Percentiles rank a stretch among this genome's conserved stretches.
phyloP scores from a whole-genome alignment of 345 rosid genomes.

The Excoecaria cochinchinensis region DNA sequence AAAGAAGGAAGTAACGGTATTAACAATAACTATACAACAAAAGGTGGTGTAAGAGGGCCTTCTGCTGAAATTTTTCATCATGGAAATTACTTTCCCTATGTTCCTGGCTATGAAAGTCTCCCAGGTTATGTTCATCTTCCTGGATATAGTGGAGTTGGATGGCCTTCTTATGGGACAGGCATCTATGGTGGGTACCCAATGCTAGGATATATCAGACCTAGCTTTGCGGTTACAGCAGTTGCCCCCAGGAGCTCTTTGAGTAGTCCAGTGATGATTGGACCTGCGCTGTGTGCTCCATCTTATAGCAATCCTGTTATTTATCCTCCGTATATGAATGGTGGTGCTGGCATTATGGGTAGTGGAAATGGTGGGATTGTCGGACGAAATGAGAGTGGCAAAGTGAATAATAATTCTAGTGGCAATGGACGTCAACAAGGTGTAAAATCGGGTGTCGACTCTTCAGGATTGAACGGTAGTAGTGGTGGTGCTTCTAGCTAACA shows the following conservation, averaged over 20 bases:
- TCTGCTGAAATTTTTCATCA: constrained; percentile 21
- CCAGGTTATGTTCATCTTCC: constrained; percentile 30
- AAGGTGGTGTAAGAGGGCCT: constrained; percentile 15
- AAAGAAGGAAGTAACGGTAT: constrained; percentile 53
- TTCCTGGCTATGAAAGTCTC: constrained; percentile 36
- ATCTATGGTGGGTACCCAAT: constrained; percentile 41
- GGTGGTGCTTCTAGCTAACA: constrained; percentile 23
- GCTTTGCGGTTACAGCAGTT: constrained; percentile 31
- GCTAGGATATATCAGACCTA: constrained; percentile 30
- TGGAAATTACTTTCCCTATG: constrained; percentile 27
- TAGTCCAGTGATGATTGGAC: constrained; percentile 36
- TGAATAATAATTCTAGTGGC: constrained; percentile 17
- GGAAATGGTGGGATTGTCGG: constrained; percentile 26
- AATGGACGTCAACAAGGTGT: constrained; percentile 24
- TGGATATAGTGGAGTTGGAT: constrained; percentile 32
- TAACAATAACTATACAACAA: constrained; percentile 16
- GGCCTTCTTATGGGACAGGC: constrained; percentile 36
- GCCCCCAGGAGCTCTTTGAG: constrained; percentile 37
- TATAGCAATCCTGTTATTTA: constrained; percentile 26
- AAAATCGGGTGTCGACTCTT: constrained; percentile 22
- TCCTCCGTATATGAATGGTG: constrained; percentile 41
- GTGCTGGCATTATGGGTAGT: constrained; percentile 23
- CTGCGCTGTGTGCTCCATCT: constrained; percentile 35
- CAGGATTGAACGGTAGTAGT: constrained; percentile 16
- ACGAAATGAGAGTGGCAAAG: constrained; percentile 30